Conservation (phyloP, 73 alveolate species). For the Diophrys sp. region DNA sequence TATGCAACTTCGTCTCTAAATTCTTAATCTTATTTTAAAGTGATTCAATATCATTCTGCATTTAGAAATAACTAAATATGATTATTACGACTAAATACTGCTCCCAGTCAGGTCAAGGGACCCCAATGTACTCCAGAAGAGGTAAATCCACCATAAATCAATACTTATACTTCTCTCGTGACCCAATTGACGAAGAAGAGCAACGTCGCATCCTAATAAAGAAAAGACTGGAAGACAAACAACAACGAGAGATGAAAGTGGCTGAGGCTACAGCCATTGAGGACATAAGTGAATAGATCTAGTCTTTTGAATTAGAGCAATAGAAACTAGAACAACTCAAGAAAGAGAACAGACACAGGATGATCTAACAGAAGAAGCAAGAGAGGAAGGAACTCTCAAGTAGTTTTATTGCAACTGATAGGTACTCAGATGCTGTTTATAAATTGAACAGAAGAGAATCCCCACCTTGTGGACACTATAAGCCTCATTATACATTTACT, state of each 20-base stretch:
- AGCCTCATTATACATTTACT: background rate
- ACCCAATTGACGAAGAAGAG: background rate
- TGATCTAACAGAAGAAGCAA: background rate
- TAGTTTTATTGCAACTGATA: background rate
- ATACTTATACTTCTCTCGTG: constrained; percentile 9
- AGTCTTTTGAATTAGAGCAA: background rate
- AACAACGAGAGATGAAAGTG: background rate
- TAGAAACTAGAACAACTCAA: background rate
- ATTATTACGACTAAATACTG: constrained; percentile 18
- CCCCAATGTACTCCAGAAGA: constrained; percentile 34
- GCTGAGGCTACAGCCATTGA: background rate
- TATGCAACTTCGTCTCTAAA: background rate
- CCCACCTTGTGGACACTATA: background rate
- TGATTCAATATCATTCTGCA: background rate
- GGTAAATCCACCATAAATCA: constrained; percentile 22
- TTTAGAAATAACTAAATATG: background rate
- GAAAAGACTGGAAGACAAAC: background rate
- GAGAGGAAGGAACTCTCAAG: background rate
- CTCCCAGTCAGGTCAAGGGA: constrained; percentile 21
- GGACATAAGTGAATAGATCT: background rate
- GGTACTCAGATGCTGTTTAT: background rate
- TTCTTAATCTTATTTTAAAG: background rate
- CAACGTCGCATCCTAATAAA: no score
- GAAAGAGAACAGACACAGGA: background rate
- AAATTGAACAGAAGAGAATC: background rate